These are phyloP conservation scores for Paraphysoderma sedebokerense DNA, from an alignment of 371 early-diverging fungal genomes.

Conservation along the genomic window DNA sequence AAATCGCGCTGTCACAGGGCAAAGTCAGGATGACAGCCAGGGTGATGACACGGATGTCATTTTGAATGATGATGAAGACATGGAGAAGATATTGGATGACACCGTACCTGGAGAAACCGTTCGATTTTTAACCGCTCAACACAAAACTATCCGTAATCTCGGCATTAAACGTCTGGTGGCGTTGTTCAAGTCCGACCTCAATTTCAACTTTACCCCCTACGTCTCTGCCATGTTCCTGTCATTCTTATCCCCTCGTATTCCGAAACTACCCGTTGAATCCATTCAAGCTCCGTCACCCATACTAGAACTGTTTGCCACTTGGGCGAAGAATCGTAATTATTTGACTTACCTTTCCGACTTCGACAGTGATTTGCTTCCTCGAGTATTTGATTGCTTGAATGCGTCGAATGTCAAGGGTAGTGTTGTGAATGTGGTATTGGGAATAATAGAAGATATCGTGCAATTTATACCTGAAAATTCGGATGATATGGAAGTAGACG, in stretches of 20 bases:
- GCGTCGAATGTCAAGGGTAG: slow-evolving; percentile 53
- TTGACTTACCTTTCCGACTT: slow-evolving; percentile 40
- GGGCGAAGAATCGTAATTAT: slow-evolving; percentile 49
- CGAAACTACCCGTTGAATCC: slow-evolving; percentile 50
- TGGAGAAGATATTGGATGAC: not conserved
- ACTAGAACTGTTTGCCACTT: slow-evolving; percentile 52
- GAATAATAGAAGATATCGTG: slow-evolving; percentile 55
- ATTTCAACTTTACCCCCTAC: slow-evolving; percentile 56
- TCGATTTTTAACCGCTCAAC: slow-evolving; percentile 2
- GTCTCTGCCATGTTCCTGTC: slow-evolving; percentile 47
- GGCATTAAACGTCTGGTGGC: slow-evolving; percentile 54
- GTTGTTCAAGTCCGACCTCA: slow-evolving; percentile 41
- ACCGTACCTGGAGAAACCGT: not conserved
- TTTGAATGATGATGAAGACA: slow-evolving; percentile 10
- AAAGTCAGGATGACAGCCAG: slow-evolving; percentile 3
- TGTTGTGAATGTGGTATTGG: slow-evolving; percentile 48
- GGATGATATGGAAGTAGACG: no score
- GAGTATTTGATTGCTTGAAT: slow-evolving; percentile 45
- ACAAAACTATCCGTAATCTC: slow-evolving; percentile 42
- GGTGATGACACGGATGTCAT: slow-evolving; percentile 1
- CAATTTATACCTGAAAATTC: slow-evolving; percentile 14
- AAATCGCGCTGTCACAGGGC: slow-evolving; percentile 4
- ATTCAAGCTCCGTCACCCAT: slow-evolving; percentile 66
- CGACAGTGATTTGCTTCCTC: slow-evolving; percentile 39
- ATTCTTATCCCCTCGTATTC: slow-evolving; percentile 51